These are phyloP conservation scores for Sarocladium oryzae DNA, from an alignment of 2,329 filamentous ascomycete genomes.

Conservation along the genomic window DNA sequence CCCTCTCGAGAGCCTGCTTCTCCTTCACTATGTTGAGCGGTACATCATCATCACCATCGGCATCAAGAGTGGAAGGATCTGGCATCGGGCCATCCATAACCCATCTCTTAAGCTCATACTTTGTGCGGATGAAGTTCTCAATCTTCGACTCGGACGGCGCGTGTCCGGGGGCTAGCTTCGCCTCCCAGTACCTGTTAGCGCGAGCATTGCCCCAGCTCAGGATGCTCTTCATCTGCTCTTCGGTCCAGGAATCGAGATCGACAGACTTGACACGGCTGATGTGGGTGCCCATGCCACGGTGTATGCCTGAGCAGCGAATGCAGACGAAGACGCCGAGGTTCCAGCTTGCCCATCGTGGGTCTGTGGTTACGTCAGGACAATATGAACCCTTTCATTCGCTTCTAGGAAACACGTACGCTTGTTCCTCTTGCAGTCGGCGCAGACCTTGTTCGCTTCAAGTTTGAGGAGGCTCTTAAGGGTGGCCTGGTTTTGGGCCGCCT, in stretches of 20 bases:
- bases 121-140: conserved; percentile 98
- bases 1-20: conserved; percentile 57
- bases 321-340: conserved; percentile 96
- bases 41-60: conserved; percentile 79
- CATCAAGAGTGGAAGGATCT: conserved; percentile 81
- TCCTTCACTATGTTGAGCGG: conserved; percentile 57
- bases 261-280: conserved; percentile 98
- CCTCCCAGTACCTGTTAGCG: conserved; percentile 99
- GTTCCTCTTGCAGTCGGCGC: conserved; percentile 97
- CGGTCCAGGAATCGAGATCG: conserved; percentile 96
- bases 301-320: conserved; percentile 97
- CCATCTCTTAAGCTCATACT: conserved; percentile 98
- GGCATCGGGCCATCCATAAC: conserved; percentile 97
- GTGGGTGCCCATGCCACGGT: conserved; percentile 97
- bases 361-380: conserved; percentile 35
- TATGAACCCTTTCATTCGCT: no score
- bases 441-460: conserved; percentile 90
- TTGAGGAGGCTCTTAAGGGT: conserved; percentile 94
- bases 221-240: conserved; percentile 92
- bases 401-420: conserved; percentile 61
- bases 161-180: conserved; percentile 85
- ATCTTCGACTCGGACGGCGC: conserved; percentile 96
- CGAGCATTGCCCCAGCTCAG: conserved; percentile 92
- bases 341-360: conserved; percentile 99
- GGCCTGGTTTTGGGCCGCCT: conserved; percentile 85